phyloP scores from a whole-genome alignment of 1,139 yeast genomes.

The Entelexis paramagnoliae region DNA sequence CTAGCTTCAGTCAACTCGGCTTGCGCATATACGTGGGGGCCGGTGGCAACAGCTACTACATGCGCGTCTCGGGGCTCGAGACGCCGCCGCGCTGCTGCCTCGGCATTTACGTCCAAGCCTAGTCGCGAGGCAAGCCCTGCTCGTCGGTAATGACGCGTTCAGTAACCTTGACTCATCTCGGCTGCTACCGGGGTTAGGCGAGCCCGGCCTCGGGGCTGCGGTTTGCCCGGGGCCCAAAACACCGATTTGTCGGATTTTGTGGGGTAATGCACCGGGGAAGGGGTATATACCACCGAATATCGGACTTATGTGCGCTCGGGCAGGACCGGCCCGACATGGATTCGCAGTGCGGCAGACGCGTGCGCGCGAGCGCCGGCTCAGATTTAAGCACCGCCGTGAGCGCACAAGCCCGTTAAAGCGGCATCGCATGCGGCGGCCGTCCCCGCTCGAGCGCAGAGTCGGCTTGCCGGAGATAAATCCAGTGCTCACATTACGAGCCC shows the following conservation, averaged over 20 bases:
- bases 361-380: no score
- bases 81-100: neutral
- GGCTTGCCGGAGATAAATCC: no score
- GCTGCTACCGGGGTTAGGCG: neutral
- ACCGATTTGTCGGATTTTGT: slow-evolving; percentile 1
- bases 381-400: no score
- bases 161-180: slow-evolving; percentile 3
- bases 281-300: slow-evolving; percentile 4
- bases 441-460: no score
- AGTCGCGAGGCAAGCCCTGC: neutral
- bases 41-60: no score
- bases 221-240: neutral
- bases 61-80: no score
- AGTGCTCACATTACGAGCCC: no score
- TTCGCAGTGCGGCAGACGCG: no score
- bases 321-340: neutral
- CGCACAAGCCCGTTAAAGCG: no score
- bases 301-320: slow-evolving; percentile 4
- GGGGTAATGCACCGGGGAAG: slow-evolving; percentile 2
- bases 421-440: no score
- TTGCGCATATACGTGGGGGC: no score
- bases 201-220: neutral
- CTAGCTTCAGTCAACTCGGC: no score
- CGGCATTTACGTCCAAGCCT: neutral
- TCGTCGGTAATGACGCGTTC: neutral